Base-by-base conservation (phyloP, 805 yeast species). In the Candida takata region DNA sequence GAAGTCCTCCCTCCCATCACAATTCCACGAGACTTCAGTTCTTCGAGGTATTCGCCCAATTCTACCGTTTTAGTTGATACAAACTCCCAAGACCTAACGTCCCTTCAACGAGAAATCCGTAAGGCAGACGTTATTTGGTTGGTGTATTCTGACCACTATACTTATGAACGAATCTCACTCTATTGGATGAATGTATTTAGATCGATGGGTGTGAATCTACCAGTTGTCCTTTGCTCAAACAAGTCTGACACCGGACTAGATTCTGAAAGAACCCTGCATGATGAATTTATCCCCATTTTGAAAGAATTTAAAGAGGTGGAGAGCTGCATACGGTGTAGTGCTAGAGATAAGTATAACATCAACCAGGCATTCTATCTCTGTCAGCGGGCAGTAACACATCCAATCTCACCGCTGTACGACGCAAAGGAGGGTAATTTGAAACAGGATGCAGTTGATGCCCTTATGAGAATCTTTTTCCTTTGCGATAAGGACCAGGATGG, bases 111-210 rank as follows among this genome's bases (percentile, higher is more conserved):
- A 23, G 95, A 86, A 54, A 71, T 92, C 43, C 70, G 95, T 31
- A 70, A 73, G 35, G 92, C 97, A 0, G 90, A 84, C 58, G 97
- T 87, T 11, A 83, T 92, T 3, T 83, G 96, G 90, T 69, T 92
- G n/a, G 86, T 92, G 0, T 92, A 88, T 54, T 74, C 92, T 4
- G 97, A 88, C 52, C 95, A 87, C 51, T 92, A 87, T 54, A 86
- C 97, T 0, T 92, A 87, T 54, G 97, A 92, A 55, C 69, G 97
- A 31, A 76, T 92, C 5, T 78, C 95, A 3, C 64, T 90, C 17
- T 87, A 87, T 57, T 92, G 99, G 99, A 79, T 92, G 72, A 92
- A 94, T 34, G 73, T 81, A 67, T 81, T 92, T 50, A 69, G 99
- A 42, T 84, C 95, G 1, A 68, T 86, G 71, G 99, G 98, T 4